Evolutionary conservation across 257 asterid species (phyloP).

Genomic region (Penstemon davidsonii): DNA sequence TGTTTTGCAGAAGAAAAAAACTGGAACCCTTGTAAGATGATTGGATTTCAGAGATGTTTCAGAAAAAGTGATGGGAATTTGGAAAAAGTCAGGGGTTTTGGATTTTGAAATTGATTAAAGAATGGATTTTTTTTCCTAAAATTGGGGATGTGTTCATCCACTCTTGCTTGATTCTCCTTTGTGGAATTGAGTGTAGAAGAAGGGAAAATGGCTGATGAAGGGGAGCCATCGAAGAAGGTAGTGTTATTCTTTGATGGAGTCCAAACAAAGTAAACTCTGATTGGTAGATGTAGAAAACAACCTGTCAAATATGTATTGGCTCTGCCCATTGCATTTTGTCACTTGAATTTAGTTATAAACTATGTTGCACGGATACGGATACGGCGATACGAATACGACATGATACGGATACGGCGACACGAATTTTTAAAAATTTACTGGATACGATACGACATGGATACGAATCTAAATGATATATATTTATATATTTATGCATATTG

Average conservation of each 20-base stretch:
- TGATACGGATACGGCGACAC: too few relatives aligned
- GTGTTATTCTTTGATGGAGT: conserved; percentile 17
- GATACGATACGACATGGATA: too few relatives aligned
- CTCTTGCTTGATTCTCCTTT: neutral
- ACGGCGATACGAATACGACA: too few relatives aligned
- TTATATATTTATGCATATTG: too few relatives aligned
- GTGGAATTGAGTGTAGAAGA: neutral
- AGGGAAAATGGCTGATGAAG: conserved; percentile 11
- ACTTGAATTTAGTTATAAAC: too few relatives aligned
- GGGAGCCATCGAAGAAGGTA: conserved; percentile 28
- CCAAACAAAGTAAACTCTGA: conserved; percentile 23
- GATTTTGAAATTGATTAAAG: neutral
- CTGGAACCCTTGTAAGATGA: neutral
- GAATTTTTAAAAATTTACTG: too few relatives aligned
- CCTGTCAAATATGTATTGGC: too few relatives aligned
- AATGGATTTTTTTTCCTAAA: neutral
- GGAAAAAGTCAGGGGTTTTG: neutral
- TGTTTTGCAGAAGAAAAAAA: neutral
- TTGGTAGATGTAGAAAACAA: conserved; percentile 10
- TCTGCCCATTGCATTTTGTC: too few relatives aligned
- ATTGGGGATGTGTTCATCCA: too few relatives aligned
- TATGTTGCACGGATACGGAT: too few relatives aligned
- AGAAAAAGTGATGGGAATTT: conserved; percentile 8
- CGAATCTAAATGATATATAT: too few relatives aligned
- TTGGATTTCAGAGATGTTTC: conserved; percentile 8